Base-by-base conservation (phyloP, 352 stramenopile species). In the Globisporangium takayamanum region DNA sequence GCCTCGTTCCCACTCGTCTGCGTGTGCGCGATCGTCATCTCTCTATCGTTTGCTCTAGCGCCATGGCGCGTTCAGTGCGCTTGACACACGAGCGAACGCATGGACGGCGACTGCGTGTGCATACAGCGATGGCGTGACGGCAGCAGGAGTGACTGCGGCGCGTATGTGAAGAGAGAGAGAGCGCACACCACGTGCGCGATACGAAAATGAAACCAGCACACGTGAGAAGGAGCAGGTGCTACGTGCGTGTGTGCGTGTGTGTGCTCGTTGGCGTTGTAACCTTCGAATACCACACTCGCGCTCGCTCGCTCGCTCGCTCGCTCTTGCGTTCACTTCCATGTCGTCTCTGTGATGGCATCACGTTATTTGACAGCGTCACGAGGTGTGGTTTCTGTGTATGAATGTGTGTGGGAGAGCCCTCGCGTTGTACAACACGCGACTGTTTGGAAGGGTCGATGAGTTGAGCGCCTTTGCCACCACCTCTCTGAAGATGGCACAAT, bases 251-350 rank as follows among this genome's bases (percentile, higher is more conserved):
- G 28, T n/a, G 28, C 28, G 16, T 26, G 16, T n/a, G 20, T 30
- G 46, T 30, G 46, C 50, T 36, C 37, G 50, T 44, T 7, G 22
- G 10, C 16, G 49, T 16, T 7, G 33, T 37, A 25, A 20, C 7
- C 30, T 55, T n/a, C 39, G 50, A 55, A 55, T 55, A 28, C 12
- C 50, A 55, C 20, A 26, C 51, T 30, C 36, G 33, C 37, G 50
- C 50, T 54, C 28, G 25, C 49, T 30, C 37, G 50, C 50, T 54
- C 28, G 25, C 49, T 30, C 26, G 37, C 16, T 15, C 11, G 25
- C 26, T 53, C 33, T 39, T 39, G 33, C 33, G 33, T 39, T 39
- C 33, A 12, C 33, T 10, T 12, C 7, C 33, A 12, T 14, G 33
- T 39, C 33, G 33, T 39, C 33, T 39, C 33, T 39, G 33, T 39